Evolutionary conservation across 768 basidiomycete genomes (phyloP), one percentile per base, ranked within the genome.

Genomic region (Floccularia luteovirens): DNA sequence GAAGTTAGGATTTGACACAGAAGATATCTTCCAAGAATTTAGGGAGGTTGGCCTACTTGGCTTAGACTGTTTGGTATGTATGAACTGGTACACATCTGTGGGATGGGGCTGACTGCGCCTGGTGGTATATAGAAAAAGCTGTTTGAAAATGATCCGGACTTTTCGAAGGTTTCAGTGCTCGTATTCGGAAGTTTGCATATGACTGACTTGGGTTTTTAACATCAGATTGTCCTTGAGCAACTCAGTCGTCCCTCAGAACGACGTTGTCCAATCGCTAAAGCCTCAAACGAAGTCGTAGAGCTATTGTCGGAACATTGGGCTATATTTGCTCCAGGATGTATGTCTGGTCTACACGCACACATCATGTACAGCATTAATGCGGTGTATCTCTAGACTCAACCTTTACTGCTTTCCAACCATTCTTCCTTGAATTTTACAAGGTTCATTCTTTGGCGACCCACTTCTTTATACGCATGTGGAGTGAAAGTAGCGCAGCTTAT

Each of bases 401-500:
- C 2, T 79, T 85, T 3, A 84, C 84, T 2, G 74, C 78, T 2
- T 90, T 88, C 57, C 81, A 87, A 46, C 90, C 90, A 0, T 90
- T 90, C 63, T 86, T 93, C 62, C 70, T 93, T 47, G 86, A 87
- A 49, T 88, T 92, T 53, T 72, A 75, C 54, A 79, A 73, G 46
- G 81, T 90, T 3, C 91, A 96, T 58, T 66, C 72, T 7, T 63
- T 91, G n/a, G 84, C 85, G 4, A 78, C 82, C 3, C 75, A 76
- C 33, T 92, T 93, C 66, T 93, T 93, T 61, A 63, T 90, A n/a
- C 75, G 88, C 24, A 90, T 94, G 79, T 94, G 89, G 90, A 75
- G 72, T 49, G 91, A 94, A 56, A 87, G 85, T 51, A 81, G 82
- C 10, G 85, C 91, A 1, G 78, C 82, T 3, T 52, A 58, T 10